Conservation (phyloP, 805 yeast genomes). For the Lipomyces sp. region DNA sequence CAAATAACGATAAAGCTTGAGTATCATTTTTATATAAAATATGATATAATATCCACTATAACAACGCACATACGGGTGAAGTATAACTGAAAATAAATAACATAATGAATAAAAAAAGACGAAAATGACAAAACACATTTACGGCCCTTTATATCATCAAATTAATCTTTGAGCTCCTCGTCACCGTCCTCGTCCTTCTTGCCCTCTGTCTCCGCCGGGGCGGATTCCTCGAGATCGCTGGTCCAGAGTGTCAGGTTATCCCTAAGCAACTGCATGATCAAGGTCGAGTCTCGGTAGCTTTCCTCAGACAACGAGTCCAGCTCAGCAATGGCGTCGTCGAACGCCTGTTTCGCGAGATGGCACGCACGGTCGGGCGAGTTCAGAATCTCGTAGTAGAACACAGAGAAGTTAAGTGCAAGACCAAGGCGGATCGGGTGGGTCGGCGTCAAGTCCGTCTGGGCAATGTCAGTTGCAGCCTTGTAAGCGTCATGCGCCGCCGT, state of each 20-base stretch:
- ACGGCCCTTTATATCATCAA: background rate
- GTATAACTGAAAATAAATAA: background rate
- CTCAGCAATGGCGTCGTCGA: constrained; percentile 94
- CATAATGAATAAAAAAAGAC: background rate
- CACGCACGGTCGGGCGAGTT: constrained; percentile 95
- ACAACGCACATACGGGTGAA: background rate
- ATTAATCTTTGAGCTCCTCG: constrained; percentile 30
- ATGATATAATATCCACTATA: background rate
- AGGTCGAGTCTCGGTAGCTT: constrained; percentile 90
- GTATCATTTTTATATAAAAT: background rate
- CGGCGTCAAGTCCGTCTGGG: constrained; percentile 97
- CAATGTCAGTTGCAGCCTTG: constrained; percentile 96
- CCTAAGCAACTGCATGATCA: constrained; percentile 84
- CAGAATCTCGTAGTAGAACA: constrained; percentile 89
- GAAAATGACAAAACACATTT: background rate
- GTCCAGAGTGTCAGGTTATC: constrained; percentile 57
- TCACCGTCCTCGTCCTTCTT: constrained; percentile 32
- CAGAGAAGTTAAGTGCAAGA: constrained; percentile 89
- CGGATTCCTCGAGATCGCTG: constrained; percentile 59
- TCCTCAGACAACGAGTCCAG: constrained; percentile 91
- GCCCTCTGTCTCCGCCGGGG: constrained; percentile 29
- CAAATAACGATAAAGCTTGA: background rate
- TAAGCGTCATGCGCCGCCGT: constrained; percentile 93
- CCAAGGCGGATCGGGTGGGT: constrained; percentile 99
- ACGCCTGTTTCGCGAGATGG: constrained; percentile 93